Evolutionary conservation across 2,329 filamentous ascomycete genomes (phyloP), one percentile per base, ranked within the genome.

Genomic region (Emmonsia crescens): DNA sequence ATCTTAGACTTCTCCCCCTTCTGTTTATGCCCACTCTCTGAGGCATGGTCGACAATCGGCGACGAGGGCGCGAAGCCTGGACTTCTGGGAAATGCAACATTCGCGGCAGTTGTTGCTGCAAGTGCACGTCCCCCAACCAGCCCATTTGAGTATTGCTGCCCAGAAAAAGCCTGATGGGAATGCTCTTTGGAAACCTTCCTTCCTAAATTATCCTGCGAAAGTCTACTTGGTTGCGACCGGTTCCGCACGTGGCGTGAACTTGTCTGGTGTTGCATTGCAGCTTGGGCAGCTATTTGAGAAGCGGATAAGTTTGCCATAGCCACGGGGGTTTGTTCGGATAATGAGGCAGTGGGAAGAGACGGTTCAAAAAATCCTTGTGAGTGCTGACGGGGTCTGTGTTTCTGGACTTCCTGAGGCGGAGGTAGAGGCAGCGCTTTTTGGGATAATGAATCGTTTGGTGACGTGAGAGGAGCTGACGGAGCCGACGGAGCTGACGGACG

Each of bases 341-440:
- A 66, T 36, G 78, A 79, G 5, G 79, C 76, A n/a, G 79, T 80
- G 48, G 84, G 83, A 61, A 87, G 74, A 38, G 81, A 82, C 19
- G 85, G 85, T 71, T 88, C 85, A 68, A 87, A 87, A 74, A 86
- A 87, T 61, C 85, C 85, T 71, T 87, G 85, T 2, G 83, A 86
- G 69, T 85, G 83, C 65, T 80, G 77, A 64, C 78, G 73, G 38
- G 76, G 72, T 51, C 77, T 75, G 65, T 79, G 77, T 65, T 73
- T 70, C 54, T 71, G 72, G 40, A 75, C 62, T 58, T 78, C 64
- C 19, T 59, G 64, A 5, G 72, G 72, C 44, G 70, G 71, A 38
- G 68, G 70, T 31, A 76, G 72, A 40, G 74, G 71, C n/a, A 75
- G 74, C 21, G 70, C 69, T 66, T 74, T 75, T 54, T 71, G 68